Percentiles rank a stretch among this genome's conserved stretches.
Conservation (phyloP, 2,329 filamentous ascomycete species). For the Grosmannia penicillata region DNA sequence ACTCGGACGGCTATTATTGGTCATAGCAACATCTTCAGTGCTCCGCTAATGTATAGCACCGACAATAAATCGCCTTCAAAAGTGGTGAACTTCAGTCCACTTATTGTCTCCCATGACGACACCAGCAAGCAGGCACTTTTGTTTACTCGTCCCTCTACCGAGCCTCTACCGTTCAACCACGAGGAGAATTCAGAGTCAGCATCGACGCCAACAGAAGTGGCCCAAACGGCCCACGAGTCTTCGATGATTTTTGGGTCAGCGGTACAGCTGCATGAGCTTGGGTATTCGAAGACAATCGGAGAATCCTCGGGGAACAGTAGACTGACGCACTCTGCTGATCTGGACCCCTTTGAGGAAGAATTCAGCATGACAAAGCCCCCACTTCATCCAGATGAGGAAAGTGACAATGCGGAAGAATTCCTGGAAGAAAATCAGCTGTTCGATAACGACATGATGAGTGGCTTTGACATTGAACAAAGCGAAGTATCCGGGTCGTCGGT, state of each 20-base stretch:
- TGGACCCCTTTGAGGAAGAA: background rate
- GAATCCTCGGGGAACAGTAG: background rate
- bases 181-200: background rate
- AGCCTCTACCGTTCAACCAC: background rate
- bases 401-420: background rate
- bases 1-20: background rate
- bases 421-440: too few species aligned
- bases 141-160: background rate
- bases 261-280: too few species aligned
- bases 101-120: background rate
- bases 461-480: too few species aligned
- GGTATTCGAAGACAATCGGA: too few species aligned
- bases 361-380: conserved; percentile 4
- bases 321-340: background rate
- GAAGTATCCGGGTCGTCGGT: too few species aligned
- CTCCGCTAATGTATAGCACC: too few species aligned
- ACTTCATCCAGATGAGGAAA: conserved; percentile 1
- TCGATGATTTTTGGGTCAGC: too few species aligned
- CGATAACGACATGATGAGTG: too few species aligned
- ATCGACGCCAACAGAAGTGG: background rate
- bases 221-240: background rate
- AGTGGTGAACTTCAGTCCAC: background rate
- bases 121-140: background rate
- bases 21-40: too few species aligned
- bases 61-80: background rate